Percentiles rank a stretch among this genome's conserved stretches.
Conservation (phyloP, 176 grass and related monocot species). For the Thalia dealbata region DNA sequence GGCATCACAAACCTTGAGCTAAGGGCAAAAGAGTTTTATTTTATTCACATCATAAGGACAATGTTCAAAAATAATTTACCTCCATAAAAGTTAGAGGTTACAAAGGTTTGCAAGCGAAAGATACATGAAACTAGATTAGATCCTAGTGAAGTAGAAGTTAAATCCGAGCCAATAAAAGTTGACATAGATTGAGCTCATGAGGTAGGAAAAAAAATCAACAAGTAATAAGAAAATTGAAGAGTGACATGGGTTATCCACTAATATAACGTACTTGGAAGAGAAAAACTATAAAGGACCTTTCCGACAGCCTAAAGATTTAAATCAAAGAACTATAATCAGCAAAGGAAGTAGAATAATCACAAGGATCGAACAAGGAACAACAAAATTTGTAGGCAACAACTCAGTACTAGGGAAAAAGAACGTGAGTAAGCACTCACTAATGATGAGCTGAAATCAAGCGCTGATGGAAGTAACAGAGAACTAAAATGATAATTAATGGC, state of each 20-base stretch:
- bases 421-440: constrained; percentile 21
- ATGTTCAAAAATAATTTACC: constrained; percentile 43
- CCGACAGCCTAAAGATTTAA: neutral
- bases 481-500: too few species aligned
- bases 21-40: constrained; percentile 42
- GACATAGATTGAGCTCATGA: constrained; percentile 23
- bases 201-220: constrained; percentile 28
- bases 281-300: neutral
- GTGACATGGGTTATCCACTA: constrained; percentile 24
- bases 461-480: constrained; percentile 29
- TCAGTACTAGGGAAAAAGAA: constrained; percentile 36
- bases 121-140: constrained; percentile 38
- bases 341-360: constrained; percentile 32
- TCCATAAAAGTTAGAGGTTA: constrained; percentile 36
- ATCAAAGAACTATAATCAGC: constrained; percentile 37
- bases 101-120: constrained; percentile 32
- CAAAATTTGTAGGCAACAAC: constrained; percentile 30
- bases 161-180: constrained; percentile 27
- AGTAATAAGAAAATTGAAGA: constrained; percentile 32
- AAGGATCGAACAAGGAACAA: constrained; percentile 3
- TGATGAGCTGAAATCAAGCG: constrained; percentile 31
- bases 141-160: constrained; percentile 25
- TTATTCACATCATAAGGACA: constrained; percentile 32
- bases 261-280: constrained; percentile 28
- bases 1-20: constrained; percentile 40